Percentiles rank a stretch among this genome's conserved stretches.
These are phyloP conservation scores for Colletotrichum sp. DNA, from an alignment of 2,329 filamentous ascomycete genomes.

Conservation along the genomic window DNA sequence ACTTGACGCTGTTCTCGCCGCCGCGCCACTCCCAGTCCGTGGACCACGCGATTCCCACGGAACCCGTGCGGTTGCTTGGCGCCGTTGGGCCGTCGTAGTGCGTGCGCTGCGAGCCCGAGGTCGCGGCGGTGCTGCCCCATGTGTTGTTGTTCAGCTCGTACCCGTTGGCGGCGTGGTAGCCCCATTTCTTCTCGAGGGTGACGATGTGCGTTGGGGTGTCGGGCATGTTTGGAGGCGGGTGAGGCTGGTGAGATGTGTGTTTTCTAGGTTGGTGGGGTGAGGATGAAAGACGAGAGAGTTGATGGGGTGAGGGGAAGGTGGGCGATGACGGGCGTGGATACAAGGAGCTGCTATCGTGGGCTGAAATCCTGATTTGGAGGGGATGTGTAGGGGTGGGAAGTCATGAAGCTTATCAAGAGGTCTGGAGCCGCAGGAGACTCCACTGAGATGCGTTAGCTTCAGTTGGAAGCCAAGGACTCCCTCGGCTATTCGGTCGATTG, in stretches of 20 bases:
- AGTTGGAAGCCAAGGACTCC: not conserved
- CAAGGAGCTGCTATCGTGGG: not conserved
- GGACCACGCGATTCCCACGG: slow-evolving; percentile 40
- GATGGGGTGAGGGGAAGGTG: not conserved
- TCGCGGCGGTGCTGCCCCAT: slow-evolving; percentile 41
- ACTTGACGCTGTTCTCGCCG: slow-evolving; percentile 44
- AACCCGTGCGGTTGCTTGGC: slow-evolving; percentile 27
- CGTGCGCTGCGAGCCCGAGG: slow-evolving; percentile 47
- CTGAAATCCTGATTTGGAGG: not conserved
- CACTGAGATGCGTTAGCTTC: not conserved
- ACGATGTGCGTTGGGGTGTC: slow-evolving; percentile 8
- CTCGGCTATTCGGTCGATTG: not conserved
- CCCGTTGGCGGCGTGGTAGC: slow-evolving; percentile 32
- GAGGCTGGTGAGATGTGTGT: not conserved
- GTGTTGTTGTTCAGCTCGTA: slow-evolving; percentile 46
- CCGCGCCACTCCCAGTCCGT: slow-evolving; percentile 48
- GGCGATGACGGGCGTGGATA: not conserved
- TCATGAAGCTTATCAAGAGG: not conserved
- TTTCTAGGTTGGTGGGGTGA: not conserved
- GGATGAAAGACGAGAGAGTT: not conserved
- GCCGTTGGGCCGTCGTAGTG: slow-evolving; percentile 38
- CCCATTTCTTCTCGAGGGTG: slow-evolving; percentile 32
- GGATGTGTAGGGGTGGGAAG: not conserved
- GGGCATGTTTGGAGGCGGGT: slow-evolving; percentile 23
- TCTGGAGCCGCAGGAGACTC: not conserved